Percentiles rank a stretch among this genome's conserved stretches.
phyloP scores from a whole-genome alignment of 2,329 filamentous ascomycete genomes.

The Fusarium annulatum region DNA sequence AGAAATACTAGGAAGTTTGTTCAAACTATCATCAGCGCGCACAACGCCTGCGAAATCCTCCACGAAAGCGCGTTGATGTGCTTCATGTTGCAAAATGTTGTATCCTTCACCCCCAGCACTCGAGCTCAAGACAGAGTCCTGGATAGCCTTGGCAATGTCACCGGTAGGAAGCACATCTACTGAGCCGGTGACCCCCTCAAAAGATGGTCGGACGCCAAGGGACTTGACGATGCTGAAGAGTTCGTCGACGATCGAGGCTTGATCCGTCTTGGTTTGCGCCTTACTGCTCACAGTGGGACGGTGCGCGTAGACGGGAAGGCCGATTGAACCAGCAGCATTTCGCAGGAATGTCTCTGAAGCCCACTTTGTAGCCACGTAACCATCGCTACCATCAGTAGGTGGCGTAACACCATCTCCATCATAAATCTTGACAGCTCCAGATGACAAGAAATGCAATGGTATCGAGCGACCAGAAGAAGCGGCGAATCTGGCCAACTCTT shows the following conservation, averaged over 20 bases:
- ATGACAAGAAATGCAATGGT: neutral
- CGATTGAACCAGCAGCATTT: neutral
- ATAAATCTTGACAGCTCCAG: neutral
- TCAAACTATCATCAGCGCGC: fast-evolving
- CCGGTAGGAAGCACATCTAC: neutral
- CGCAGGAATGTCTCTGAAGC: neutral
- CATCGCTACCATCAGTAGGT: neutral
- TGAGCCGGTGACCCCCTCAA: neutral
- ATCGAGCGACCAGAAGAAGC: neutral
- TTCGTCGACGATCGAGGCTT: neutral
- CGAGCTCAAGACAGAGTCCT: fast-evolving
- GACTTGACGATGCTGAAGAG: neutral
- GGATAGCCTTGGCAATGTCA: fast-evolving
- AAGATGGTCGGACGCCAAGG: neutral
- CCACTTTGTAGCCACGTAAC: neutral
- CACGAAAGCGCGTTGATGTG: neutral
- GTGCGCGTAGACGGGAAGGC: neutral
- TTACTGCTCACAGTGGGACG: neutral
- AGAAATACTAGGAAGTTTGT: neutral
- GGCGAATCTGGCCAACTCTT: neutral
- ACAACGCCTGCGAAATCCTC: neutral
- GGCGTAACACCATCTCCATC: neutral
- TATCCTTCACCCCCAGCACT: neutral
- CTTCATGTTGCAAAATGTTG: neutral
- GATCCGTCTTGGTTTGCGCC: fast-evolving